phyloP scores from a whole-genome alignment of 2,329 filamentous ascomycete genomes.

The Scytalidium lignicola region DNA sequence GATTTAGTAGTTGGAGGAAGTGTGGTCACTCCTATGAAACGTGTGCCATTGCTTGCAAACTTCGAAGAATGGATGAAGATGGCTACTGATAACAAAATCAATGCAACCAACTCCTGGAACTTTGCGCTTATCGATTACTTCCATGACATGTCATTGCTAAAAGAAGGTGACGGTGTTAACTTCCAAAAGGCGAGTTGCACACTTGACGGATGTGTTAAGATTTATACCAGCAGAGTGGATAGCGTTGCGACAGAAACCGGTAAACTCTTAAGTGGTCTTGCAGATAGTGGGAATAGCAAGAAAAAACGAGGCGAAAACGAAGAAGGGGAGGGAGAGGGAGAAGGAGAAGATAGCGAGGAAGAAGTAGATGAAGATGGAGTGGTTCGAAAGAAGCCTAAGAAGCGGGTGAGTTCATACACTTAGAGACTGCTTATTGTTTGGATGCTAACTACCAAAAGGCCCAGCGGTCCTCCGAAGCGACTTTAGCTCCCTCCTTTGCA shows the following conservation, averaged over 20 bases:
- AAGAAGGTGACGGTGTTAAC: conserved; percentile 95
- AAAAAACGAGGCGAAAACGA: conserved; percentile 66
- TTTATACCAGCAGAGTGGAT: conserved; percentile 97
- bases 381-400: conserved; percentile 58
- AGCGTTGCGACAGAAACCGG: conserved; percentile 97
- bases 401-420: conserved; percentile 54
- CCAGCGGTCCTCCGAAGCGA: conserved; percentile 84
- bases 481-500: conserved; percentile 81
- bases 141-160: conserved; percentile 95
- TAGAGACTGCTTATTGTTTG: conserved; percentile 3
- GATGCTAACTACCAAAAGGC: conserved; percentile 35
- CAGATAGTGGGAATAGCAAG: conserved; percentile 72
- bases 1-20: conserved; percentile 63
- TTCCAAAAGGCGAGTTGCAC: conserved; percentile 99
- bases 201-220: conserved; percentile 96
- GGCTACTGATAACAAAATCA: conserved; percentile 99
- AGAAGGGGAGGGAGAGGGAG: conserved; percentile 58
- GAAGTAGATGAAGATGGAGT: conserved; percentile 51
- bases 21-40: conserved; percentile 91
- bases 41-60: conserved; percentile 90
- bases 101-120: conserved; percentile 97
- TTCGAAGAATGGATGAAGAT: conserved; percentile 99
- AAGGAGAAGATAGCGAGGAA: conserved; percentile 59
- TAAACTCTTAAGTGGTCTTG: conserved; percentile 86
- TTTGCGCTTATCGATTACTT: conserved; percentile 99